Conservation (phyloP, 1,284 basidiomycete genomes). For the Puccinia hordei region DNA sequence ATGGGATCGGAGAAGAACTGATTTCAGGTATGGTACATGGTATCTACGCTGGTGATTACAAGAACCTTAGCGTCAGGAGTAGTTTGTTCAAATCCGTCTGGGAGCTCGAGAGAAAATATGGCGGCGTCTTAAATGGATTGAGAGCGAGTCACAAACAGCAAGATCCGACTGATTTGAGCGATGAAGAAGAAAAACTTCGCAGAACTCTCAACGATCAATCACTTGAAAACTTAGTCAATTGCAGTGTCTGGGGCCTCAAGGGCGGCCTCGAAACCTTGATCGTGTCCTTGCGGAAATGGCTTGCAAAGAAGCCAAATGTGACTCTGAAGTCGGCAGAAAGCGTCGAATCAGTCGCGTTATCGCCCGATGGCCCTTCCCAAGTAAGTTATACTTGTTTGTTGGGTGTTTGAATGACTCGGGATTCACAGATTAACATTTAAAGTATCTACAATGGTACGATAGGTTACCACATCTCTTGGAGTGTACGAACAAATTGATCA, state of each 20-base stretch:
- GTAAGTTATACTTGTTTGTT: conserved; percentile 46
- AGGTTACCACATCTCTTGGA: background rate
- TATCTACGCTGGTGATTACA: conserved; percentile 84
- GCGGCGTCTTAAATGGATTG: conserved; percentile 71
- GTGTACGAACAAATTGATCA: conserved; percentile 23
- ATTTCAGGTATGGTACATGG: conserved; percentile 86
- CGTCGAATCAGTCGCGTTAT: conserved; percentile 61
- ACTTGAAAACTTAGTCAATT: conserved; percentile 52
- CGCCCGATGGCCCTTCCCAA: conserved; percentile 57
- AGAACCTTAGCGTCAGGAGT: conserved; percentile 69
- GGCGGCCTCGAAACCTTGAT: conserved; percentile 76
- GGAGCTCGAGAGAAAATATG: conserved; percentile 70
- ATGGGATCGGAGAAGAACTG: conserved; percentile 71
- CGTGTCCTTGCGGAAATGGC: conserved; percentile 64
- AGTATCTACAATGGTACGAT: background rate
- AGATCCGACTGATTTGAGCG: conserved; percentile 51
- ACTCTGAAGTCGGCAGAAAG: conserved; percentile 64
- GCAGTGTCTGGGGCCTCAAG: conserved; percentile 76
- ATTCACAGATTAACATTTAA: background rate
- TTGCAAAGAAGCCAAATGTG: conserved; percentile 67
- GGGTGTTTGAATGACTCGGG: conserved; percentile 5
- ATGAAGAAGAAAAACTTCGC: conserved; percentile 21
- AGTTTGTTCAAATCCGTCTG: conserved; percentile 75
- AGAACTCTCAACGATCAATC: conserved; percentile 1
- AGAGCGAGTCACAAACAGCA: conserved; percentile 59